Evolutionary conservation across 139 green algal species (phyloP), one percentile per base, ranked within the genome.

Genomic region (Ettlia oleoabundans): DNA sequence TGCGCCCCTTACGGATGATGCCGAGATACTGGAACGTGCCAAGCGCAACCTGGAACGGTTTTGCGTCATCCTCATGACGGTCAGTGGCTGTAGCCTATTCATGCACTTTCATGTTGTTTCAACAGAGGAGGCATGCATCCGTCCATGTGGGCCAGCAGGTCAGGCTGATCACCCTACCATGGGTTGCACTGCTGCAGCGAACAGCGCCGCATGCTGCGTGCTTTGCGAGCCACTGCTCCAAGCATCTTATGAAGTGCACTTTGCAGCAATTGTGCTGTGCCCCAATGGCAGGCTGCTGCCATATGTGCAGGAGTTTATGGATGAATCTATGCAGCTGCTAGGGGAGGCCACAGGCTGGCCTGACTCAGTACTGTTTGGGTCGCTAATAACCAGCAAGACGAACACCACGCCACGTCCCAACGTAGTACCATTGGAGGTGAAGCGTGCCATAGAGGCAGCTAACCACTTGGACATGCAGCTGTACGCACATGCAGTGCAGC

Each of bases 391-490:
- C 64, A 41, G 13, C 64, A 21, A 28, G 30, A 33, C 26, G 22
- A 71, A 71, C 33, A 33, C 10, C 30, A 71, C 33, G 10, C 64
- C 64, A 30, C 64, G 35, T 7, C 32, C 64, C 1, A 3, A 2
- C 7, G 13, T 10, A 24, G 64, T 71, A 1, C 64, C 64, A 2
- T 33, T 71, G 30, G 3, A 43, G 35, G 64, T 71, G 64, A 42
- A n/a, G 55, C 55, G 55, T 15, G 18, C 5, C 5, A 9, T 65
- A 22, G 55, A 28, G 55, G 55, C 15, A 5, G 5, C 30, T 9
- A 65, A 65, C 55, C 55, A 65, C 55, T 22, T 65, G 55, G 55
- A 71, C 66, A 53, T 73, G 66, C 66, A 53, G 37, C 66, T 52
- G 35, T 73, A 53, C 19, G 66, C 21, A 37, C 26, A 73, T 33